Evolutionary conservation across 2,329 filamentous ascomycete genomes (phyloP), one percentile per base, ranked within the genome.

Genomic region (Hypoxylon sp.): DNA sequence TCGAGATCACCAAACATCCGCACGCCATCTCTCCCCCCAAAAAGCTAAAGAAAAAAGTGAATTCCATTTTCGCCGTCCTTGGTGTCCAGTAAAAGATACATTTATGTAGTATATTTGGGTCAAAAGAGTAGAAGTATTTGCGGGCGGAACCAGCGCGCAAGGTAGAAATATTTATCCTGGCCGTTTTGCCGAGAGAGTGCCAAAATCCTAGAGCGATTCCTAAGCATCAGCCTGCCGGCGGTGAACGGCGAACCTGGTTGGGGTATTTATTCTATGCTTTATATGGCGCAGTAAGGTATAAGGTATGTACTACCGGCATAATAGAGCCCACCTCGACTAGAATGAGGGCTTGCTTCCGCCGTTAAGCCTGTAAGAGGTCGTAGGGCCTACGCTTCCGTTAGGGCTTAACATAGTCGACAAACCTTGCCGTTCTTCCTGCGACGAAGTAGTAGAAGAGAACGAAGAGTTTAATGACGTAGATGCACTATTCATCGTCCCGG

Each of bases 401-500:
- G 76, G 77, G 50, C 76, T 78, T 6, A 77, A 58, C 68, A 75
- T 72, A 13, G 64, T 71, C n/a, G 73, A 71, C 19, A 66, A 57
- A 19, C 72, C 74, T 54, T 72, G 71, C 3, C 76, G 75, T 3
- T 78, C 77, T 50, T 79, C 77, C 44, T 74, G 74, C 1, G 61
- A 69, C 14, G 76, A 76, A 1, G 73, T 75, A 46, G 75, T 74
- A 8, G 77, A 78, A 48, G 76, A 75, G 10, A 76, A 71, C 19
- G 77, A 71, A 11, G 69, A 78, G 58, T 74, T 78, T 17, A 77
- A 59, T 2, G 77, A 78, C n/a, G 74, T 81, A n/a, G 76, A 76
- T 14, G 71, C 61, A 63, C 76, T 78, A 53, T 70, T 78, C 78
- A 84, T 81, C 10, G 81, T 82, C 19, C 83, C 83, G n/a, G 78